Conservation (phyloP, 352 stramenopile genomes). For the Aphanomyces astaci region DNA sequence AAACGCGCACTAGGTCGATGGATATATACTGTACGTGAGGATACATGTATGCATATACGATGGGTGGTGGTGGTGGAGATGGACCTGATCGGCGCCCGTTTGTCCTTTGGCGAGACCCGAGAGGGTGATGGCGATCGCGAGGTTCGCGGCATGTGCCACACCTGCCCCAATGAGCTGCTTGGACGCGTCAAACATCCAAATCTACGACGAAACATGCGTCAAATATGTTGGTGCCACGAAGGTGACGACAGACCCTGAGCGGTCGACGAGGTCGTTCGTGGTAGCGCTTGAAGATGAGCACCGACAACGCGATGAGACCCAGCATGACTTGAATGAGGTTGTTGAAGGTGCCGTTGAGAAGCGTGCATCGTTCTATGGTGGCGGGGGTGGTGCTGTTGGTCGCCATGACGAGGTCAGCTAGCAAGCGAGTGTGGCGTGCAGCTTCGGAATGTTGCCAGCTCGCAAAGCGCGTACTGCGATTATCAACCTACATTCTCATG, state of each 20-base stretch:
- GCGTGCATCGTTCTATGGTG: slow-evolving; percentile 49
- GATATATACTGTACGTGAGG: no score
- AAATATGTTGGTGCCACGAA: neutral
- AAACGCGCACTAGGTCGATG: slow-evolving; percentile 50
- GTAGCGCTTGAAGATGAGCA: slow-evolving; percentile 70
- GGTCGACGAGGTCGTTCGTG: slow-evolving; percentile 63
- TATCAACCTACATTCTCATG: neutral
- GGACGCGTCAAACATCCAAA: slow-evolving; percentile 24
- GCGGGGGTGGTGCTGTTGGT: neutral
- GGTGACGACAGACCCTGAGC: slow-evolving; percentile 35
- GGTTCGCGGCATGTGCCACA: slow-evolving; percentile 15
- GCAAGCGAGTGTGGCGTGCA: neutral
- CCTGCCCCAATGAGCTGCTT: slow-evolving; percentile 20
- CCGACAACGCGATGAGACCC: slow-evolving; percentile 77
- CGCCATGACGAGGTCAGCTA: neutral
- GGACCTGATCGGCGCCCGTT: slow-evolving; percentile 13
- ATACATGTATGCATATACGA: no score
- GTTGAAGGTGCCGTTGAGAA: slow-evolving; percentile 71
- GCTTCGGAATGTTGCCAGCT: neutral
- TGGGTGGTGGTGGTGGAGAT: no score
- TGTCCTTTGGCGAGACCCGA: neutral
- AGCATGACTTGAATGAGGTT: slow-evolving; percentile 66
- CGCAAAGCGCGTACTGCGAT: neutral
- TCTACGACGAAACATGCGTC: neutral
- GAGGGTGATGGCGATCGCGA: slow-evolving; percentile 18